Base-by-base conservation (phyloP, 2,329 filamentous ascomycete genomes). In the Macrophomina phaseolina region DNA sequence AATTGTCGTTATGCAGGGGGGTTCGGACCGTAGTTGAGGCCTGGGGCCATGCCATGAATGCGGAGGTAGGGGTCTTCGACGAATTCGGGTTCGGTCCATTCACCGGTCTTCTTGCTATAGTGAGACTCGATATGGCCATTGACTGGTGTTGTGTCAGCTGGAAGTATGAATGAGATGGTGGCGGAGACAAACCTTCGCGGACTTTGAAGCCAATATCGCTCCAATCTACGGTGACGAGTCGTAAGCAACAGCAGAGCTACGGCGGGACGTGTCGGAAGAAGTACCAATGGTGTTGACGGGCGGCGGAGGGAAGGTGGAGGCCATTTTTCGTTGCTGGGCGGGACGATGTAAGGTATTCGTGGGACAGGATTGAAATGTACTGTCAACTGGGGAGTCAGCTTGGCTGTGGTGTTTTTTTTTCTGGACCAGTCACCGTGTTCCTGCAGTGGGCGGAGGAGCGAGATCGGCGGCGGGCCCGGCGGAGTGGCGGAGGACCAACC, bases 1-100 rank as follows among this genome's bases (percentile, higher is more conserved):
- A 7, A 42, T n/a, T 40, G 48, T 18, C 8, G 28, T 7, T 23
- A 23, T 18, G 36, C 23, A 36, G 16, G 48, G 23, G 30, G 42
- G 12, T 28, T 63, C 51, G 16, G 66, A 70, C 73, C 93, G 79
- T 99, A 99, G 85, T 99, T 99, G 71, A 98, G 87, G 51, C 89
- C 94, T 0, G 95, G 94, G 0, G 94, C 90, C 92, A 99, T 95
- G 79, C 94, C 95, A 80, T 98, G 94, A 76, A 98, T 89, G 71
- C 90, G 89, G 73, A 98, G 87, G 83, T 86, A 94, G 6, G 94
- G 94, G 73, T 94, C 92, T 68, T 87, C 81, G 68, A 97, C 89
- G 81, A 97, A 97, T 70, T 86, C 82, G 32, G 92, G 93, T 14
- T 89, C 79, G 0, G 90, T 87, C 94, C 94, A 97, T 84, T 89